Conservation (phyloP, 345 rosid species). For the Aurinia saxatilis region DNA sequence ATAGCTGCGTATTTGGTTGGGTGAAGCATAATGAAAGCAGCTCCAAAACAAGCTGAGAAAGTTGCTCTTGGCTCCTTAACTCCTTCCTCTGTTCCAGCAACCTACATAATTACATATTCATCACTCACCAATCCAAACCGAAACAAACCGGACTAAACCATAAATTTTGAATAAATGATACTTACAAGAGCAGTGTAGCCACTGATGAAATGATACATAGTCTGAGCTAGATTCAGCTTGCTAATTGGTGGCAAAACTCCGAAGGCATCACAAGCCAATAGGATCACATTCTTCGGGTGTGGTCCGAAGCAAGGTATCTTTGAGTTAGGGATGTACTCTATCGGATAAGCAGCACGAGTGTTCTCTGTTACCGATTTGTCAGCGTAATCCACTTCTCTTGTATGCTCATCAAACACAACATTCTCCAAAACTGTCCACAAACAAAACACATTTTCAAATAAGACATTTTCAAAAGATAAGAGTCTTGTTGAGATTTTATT, state of each 20-base stretch:
- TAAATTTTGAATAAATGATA: background rate
- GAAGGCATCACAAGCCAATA: conserved; percentile 93
- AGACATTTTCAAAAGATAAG: background rate
- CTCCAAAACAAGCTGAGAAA: conserved; percentile 98
- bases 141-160: background rate
- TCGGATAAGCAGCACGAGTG: conserved; percentile 94
- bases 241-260: conserved; percentile 98
- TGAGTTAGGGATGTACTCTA: conserved; percentile 82
- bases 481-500: background rate
- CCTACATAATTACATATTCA: conserved; percentile 28
- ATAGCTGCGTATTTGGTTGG: conserved; percentile 97
- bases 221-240: conserved; percentile 78
- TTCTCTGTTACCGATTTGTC: conserved; percentile 96
- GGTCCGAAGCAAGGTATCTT: conserved; percentile 92
- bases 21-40: conserved; percentile 95
- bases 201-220: conserved; percentile 98
- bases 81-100: conserved; percentile 95
- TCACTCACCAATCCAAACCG: background rate
- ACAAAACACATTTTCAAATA: background rate
- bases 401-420: conserved; percentile 91
- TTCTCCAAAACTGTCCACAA: conserved; percentile 71
- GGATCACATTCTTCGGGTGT: conserved; percentile 88
- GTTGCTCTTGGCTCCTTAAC: conserved; percentile 93
- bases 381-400: conserved; percentile 70
- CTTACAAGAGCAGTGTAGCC: conserved; percentile 95